phyloP scores from a whole-genome alignment of 805 yeast genomes.

The Pichia insulana region DNA sequence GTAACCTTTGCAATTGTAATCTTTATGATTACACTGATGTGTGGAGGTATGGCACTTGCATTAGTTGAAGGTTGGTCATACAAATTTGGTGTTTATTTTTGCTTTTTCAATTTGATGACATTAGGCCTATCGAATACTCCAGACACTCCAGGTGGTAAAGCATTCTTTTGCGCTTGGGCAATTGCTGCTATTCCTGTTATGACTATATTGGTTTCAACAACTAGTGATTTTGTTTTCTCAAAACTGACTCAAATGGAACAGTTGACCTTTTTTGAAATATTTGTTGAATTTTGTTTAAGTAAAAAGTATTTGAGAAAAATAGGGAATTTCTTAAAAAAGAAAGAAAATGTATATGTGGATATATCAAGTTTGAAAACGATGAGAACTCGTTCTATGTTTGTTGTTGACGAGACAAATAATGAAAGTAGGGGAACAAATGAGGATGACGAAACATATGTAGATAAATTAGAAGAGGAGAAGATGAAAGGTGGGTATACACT shows the following conservation, averaged over 20 bases:
- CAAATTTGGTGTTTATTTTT: slow-evolving; percentile 65
- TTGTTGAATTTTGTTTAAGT: slow-evolving; percentile 10
- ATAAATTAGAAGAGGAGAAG: neutral
- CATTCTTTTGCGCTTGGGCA: slow-evolving; percentile 75
- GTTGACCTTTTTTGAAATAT: slow-evolving; percentile 10
- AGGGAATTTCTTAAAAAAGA: slow-evolving; percentile 6
- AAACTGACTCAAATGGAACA: slow-evolving; percentile 18
- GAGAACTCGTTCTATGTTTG: slow-evolving; percentile 1
- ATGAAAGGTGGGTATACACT: neutral
- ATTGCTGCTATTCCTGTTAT: slow-evolving; percentile 76
- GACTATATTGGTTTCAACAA: slow-evolving; percentile 68
- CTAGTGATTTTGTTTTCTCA: slow-evolving; percentile 51
- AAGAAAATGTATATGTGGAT: neutral
- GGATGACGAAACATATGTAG: neutral
- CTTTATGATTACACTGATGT: slow-evolving; percentile 54
- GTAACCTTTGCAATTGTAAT: slow-evolving; percentile 32
- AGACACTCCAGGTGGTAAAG: slow-evolving; percentile 50
- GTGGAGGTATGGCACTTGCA: slow-evolving; percentile 63
- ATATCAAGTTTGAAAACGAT: neutral
- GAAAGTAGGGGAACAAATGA: neutral
- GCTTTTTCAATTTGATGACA: slow-evolving; percentile 66
- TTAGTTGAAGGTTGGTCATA: slow-evolving; percentile 63
- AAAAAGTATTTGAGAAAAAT: slow-evolving; percentile 4
- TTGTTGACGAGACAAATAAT: neutral
- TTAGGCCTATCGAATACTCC: slow-evolving; percentile 77